Conservation (phyloP, 305 asterid species). For the Andrographis paniculata region DNA sequence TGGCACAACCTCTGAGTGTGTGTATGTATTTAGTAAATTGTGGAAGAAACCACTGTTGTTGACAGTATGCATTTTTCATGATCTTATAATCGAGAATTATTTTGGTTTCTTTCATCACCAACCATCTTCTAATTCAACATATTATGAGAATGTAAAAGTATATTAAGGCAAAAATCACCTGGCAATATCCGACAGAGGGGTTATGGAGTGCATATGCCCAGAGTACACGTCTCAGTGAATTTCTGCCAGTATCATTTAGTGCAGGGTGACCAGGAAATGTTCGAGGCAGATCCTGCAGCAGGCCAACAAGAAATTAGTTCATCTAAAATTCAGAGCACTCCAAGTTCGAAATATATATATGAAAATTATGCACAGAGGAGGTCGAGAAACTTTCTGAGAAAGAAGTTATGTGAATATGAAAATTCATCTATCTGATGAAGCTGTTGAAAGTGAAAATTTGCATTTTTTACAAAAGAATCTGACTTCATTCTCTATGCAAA, state of each 20-base stretch:
- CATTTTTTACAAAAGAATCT: too few species aligned
- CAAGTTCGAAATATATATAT: too few species aligned
- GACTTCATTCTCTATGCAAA: too few species aligned
- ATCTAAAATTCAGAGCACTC: neutral
- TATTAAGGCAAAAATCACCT: constrained; percentile 41
- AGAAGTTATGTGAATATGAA: too few species aligned
- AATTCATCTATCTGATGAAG: too few species aligned
- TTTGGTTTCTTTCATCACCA: constrained; percentile 3
- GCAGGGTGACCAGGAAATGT: constrained; percentile 99
- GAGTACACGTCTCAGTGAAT: constrained; percentile 84
- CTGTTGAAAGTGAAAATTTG: too few species aligned
- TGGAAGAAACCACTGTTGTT: too few species aligned
- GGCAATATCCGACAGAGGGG: constrained; percentile 96
- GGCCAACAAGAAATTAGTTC: constrained; percentile 25
- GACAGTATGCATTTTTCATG: too few species aligned
- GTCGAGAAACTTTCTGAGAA: too few species aligned
- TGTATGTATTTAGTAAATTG: too few species aligned
- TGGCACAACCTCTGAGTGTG: neutral
- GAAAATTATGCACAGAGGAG: too few species aligned
- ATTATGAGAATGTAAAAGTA: constrained; percentile 8
- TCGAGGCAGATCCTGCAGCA: constrained; percentile 79
- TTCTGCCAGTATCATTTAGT: constrained; percentile 77
- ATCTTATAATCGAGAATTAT: neutral
- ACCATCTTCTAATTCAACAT: neutral
- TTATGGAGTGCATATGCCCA: constrained; percentile 86